Evolutionary conservation across 192 early-diverging fungal genomes (phyloP).

Genomic region (Backusella liffmaniae): DNA sequence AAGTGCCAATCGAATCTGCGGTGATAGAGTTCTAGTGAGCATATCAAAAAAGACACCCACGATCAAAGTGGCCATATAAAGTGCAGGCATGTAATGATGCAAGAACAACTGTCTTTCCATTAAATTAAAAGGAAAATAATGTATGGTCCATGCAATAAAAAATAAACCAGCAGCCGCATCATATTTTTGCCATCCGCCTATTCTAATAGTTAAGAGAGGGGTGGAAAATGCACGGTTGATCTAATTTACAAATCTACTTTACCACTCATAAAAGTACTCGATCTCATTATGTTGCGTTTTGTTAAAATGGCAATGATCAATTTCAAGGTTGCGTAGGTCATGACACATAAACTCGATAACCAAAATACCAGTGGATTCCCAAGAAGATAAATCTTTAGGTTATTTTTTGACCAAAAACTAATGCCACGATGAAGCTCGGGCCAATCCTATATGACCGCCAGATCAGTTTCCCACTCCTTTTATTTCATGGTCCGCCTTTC

Average conservation of each 20-base stretch:
- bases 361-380: slow-evolving; percentile 93
- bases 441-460: slow-evolving; percentile 61
- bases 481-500: neutral
- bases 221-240: neutral
- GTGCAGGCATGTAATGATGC: slow-evolving; percentile 94
- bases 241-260: neutral
- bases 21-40: slow-evolving; percentile 63
- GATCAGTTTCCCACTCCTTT: neutral
- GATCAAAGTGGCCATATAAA: slow-evolving; percentile 87
- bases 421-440: slow-evolving; percentile 87
- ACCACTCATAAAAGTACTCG: slow-evolving; percentile 40
- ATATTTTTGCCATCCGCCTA: slow-evolving; percentile 45
- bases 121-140: slow-evolving; percentile 92
- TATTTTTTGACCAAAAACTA: slow-evolving; percentile 82
- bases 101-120: slow-evolving; percentile 93
- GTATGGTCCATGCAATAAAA: slow-evolving; percentile 79
- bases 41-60: slow-evolving; percentile 78
- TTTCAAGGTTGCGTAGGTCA: slow-evolving; percentile 57
- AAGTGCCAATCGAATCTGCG: slow-evolving; percentile 48
- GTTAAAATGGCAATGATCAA: slow-evolving; percentile 47
- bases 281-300: slow-evolving; percentile 58
- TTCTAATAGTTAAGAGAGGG: neutral
- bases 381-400: slow-evolving; percentile 83
- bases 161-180: slow-evolving; percentile 69
- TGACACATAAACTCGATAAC: slow-evolving; percentile 61